Evolutionary conservation across 83 land plant species (phyloP).

Genomic region (Thuja plicata): DNA sequence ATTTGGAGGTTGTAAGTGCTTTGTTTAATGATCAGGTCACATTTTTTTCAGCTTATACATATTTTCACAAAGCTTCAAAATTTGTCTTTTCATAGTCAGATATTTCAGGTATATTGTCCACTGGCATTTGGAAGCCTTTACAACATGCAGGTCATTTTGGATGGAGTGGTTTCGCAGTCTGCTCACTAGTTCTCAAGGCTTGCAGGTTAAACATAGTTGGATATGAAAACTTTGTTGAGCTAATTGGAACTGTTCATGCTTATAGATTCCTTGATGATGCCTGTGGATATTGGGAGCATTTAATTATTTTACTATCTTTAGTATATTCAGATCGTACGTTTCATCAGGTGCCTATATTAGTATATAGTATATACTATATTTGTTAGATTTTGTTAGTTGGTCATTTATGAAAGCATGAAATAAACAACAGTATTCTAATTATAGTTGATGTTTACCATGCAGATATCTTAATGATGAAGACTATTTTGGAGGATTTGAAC

Average conservation of each 20-base stretch:
- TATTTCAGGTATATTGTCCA: not conserved
- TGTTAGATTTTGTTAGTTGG: not conserved
- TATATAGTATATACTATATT: no score
- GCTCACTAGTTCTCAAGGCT: not conserved
- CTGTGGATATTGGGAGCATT: not conserved
- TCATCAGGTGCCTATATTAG: not conserved
- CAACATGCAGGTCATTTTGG: not conserved
- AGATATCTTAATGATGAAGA: slow-evolving; percentile 88
- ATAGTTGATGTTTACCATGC: slow-evolving; percentile 11
- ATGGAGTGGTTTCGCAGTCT: not conserved
- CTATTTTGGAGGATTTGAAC: slow-evolving; percentile 96
- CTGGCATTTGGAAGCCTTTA: not conserved
- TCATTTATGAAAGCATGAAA: not conserved
- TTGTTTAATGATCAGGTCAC: not conserved
- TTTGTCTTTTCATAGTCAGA: not conserved
- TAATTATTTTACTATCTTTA: not conserved
- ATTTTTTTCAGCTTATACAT: not conserved
- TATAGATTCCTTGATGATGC: not conserved
- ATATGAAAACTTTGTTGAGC: not conserved
- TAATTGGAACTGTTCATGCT: not conserved
- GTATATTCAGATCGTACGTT: not conserved
- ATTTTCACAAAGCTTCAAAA: not conserved
- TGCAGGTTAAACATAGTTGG: not conserved
- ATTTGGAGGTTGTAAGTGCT: not conserved
- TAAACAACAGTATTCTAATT: not conserved